Evolutionary conservation across 2,329 filamentous ascomycete genomes (phyloP).

Genomic region (Arthrobotrys conoides): DNA sequence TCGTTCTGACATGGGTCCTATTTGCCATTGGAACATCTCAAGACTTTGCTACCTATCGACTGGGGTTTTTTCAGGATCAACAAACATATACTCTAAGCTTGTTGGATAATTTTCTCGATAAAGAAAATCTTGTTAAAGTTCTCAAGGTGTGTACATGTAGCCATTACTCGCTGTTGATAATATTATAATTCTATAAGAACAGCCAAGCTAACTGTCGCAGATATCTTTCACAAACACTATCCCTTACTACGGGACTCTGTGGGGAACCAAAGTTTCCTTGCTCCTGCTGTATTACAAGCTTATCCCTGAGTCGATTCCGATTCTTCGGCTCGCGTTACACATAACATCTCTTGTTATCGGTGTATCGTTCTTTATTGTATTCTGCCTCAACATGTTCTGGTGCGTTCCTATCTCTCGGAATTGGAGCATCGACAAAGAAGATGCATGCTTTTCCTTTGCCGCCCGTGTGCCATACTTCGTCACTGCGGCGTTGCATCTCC

Average conservation of each 20-base stretch:
- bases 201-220: constrained; percentile 13
- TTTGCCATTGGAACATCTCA: constrained; percentile 55
- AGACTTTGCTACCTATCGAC: constrained; percentile 50
- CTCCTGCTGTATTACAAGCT: constrained; percentile 60
- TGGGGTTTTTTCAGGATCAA: constrained; percentile 36
- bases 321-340: constrained; percentile 56
- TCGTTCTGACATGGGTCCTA: constrained; percentile 50
- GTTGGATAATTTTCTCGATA: constrained; percentile 46
- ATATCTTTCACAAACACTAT: constrained; percentile 56
- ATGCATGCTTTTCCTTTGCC: constrained; percentile 51
- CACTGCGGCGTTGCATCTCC: constrained; percentile 48
- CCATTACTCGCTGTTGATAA: not conserved
- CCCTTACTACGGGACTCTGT: constrained; percentile 55
- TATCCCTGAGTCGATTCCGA: constrained; percentile 57
- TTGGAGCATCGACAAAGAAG: constrained; percentile 45
- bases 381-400: constrained; percentile 59
- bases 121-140: constrained; percentile 45
- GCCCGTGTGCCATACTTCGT: constrained; percentile 46
- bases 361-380: constrained; percentile 44
- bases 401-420: constrained; percentile 55
- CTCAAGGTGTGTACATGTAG: constrained; percentile 39
- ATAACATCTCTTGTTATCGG: constrained; percentile 40
- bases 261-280: constrained; percentile 57
- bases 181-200: not conserved
- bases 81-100: constrained; percentile 38